Base-by-base conservation (phyloP, 2,329 filamentous ascomycete genomes). In the Alternaria sp. region DNA sequence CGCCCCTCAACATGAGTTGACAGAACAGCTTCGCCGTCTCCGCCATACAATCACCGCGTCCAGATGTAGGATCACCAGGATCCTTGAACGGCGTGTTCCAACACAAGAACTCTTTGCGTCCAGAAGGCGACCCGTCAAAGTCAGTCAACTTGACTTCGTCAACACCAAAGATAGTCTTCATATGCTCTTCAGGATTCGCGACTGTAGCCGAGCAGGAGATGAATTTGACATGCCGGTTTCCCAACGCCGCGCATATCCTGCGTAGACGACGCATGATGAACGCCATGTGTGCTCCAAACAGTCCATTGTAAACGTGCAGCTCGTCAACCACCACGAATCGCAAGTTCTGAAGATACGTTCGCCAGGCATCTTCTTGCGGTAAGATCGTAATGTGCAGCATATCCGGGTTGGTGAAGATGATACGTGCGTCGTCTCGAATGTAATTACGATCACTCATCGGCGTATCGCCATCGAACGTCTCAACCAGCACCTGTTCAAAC, bases 61-160 rank as follows among this genome's bases (percentile, higher is more conserved):
- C 95, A 71, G 93, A 97, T 0, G 91, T 89, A 9, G 93, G 92
- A 79, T 98, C 95, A 1, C 86, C 87, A 0, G 95, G 93, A 70
- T 97, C 95, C 77, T 93, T 96, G 79, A 89, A 97, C 0, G 96
- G 96, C 0, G 95, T 97, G 72, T 99, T 98, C 96, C 96, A 99
- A 79, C 94, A 98, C 7, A 99, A 76, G 61, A 98, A 98, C 74
- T 98, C 95, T 77, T 98, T 98, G 21, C 93, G 86, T 0, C 95
- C 93, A 6, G 93, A 93, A 0, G 96, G 96, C 0, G 94, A 97
- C 1, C 96, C 96, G 75, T 99, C 96, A 73, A 92, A 94, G 74
- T 97, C 93, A 1, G 95, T 91, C 47, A 98, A 80, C 61, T 86
- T 88, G 13, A 97, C 92, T 67, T 94, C 85, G 0, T 93, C 87